phyloP scores from a whole-genome alignment of 192 early-diverging fungal genomes.

The Gigaspora rosea region DNA sequence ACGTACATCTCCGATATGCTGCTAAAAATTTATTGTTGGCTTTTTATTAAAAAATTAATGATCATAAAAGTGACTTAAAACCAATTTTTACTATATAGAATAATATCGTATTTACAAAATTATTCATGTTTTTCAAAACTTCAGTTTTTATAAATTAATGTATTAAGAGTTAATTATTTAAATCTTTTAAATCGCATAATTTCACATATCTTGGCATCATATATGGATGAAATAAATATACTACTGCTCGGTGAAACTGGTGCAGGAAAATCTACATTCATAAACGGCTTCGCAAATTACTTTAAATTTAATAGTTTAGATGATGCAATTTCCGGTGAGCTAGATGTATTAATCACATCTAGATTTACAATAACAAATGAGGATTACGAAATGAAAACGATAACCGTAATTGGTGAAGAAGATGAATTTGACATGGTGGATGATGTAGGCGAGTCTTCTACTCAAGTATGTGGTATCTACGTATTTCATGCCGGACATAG shows the following conservation, averaged over 20 bases:
- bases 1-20: too few relatives aligned
- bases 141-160: too few relatives aligned
- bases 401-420: conserved; percentile 23
- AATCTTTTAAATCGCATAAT: too few relatives aligned
- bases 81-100: too few relatives aligned
- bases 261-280: conserved; percentile 41
- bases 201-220: too few relatives aligned
- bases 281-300: conserved; percentile 41
- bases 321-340: conserved; percentile 23
- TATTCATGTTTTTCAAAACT: too few relatives aligned
- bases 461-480: conserved; percentile 30
- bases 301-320: conserved; percentile 35
- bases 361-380: conserved; percentile 23
- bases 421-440: not conserved
- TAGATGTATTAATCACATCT: conserved; percentile 29
- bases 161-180: too few relatives aligned
- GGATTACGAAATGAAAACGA: conserved; percentile 10
- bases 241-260: conserved; percentile 22
- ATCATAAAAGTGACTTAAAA: too few relatives aligned
- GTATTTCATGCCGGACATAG: conserved; percentile 29
- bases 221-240: not conserved
- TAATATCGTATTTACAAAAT: too few relatives aligned
- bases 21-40: too few relatives aligned
- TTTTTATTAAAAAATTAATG: too few relatives aligned
- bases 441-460: conserved; percentile 20